These are phyloP conservation scores for Quercus dentata DNA, from an alignment of 306 rosid species.

Conservation along the genomic window DNA sequence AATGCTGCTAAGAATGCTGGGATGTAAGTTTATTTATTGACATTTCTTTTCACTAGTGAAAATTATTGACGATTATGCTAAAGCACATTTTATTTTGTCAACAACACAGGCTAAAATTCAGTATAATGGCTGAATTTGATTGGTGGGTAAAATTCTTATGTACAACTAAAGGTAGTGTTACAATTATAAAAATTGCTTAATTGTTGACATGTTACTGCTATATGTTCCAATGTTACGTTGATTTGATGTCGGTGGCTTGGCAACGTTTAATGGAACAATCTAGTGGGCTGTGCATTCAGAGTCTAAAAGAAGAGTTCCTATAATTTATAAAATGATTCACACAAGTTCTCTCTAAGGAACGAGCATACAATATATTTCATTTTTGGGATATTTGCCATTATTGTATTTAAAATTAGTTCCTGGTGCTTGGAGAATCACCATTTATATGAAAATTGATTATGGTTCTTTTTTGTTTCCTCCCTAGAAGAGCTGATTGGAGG, in stretches of 20 bases:
- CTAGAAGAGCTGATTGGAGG: background rate
- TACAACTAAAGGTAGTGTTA: background rate
- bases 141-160: background rate
- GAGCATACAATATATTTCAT: too few relatives aligned
- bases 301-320: background rate
- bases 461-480: too few relatives aligned
- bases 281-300: background rate
- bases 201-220: background rate
- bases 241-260: background rate
- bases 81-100: background rate
- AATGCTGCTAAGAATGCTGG: conserved; percentile 89
- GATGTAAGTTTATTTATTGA: conserved; percentile 57
- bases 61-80: background rate
- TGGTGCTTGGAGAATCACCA: too few relatives aligned
- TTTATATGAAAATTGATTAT: too few relatives aligned
- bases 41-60: conserved; percentile 1
- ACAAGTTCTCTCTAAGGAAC: too few relatives aligned
- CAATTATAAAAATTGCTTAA: background rate
- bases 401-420: too few relatives aligned
- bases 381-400: too few relatives aligned
- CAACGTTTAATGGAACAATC: background rate
- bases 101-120: background rate
- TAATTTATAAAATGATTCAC: background rate
- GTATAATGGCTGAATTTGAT: background rate
- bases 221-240: background rate